Evolutionary conservation across 2,329 filamentous ascomycete genomes (phyloP), one percentile per base, ranked within the genome.

Genomic region (Dactylellina cionopaga): DNA sequence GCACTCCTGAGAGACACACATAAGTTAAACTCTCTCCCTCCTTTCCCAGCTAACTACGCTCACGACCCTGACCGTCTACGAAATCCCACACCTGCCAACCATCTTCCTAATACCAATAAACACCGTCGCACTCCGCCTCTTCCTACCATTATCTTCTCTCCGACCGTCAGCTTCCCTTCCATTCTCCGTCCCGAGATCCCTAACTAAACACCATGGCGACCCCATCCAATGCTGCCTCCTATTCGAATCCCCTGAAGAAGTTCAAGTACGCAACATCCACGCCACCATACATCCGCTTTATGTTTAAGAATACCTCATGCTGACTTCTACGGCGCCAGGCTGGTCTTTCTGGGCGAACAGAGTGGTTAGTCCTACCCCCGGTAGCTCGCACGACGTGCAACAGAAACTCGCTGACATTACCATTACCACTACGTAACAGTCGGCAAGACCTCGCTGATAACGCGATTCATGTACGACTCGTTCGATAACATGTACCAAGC

Each of bases 401-500:
- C 19, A 22, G 22, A 72, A 31, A 19, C n/a, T n/a, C n/a, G 52
- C 41, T 44, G 37, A 63, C 63, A 37, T 25, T 59, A 43, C 29
- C 27, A n/a, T n/a, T 51, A 77, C 73, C 37, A 39, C 49, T 43
- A 25, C 39, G 41, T n/a, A n/a, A 47, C 51, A 98, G 95, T 99
- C 78, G 95, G 95, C 80, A 99, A 99, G 85, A 99, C 95, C 29
- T 99, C 95, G 74, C 84, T 99, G 78, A 99, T 99, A 81, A 99
- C 95, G 76, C 90, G 95, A 76, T 99, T 99, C 85, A 99, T 99
- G 95, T 99, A 99, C 86, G 95, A 99, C 83, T 98, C 95, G 49
- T 99, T 99, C 85, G 95, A 99, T 85, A 97, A 96, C 83, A 98
- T 94, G 86, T 99, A 99, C 84, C 95, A 99, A 83, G 95, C 95